Conservation (phyloP, 2,329 filamentous ascomycete genomes). For the Eutypella sp. region DNA sequence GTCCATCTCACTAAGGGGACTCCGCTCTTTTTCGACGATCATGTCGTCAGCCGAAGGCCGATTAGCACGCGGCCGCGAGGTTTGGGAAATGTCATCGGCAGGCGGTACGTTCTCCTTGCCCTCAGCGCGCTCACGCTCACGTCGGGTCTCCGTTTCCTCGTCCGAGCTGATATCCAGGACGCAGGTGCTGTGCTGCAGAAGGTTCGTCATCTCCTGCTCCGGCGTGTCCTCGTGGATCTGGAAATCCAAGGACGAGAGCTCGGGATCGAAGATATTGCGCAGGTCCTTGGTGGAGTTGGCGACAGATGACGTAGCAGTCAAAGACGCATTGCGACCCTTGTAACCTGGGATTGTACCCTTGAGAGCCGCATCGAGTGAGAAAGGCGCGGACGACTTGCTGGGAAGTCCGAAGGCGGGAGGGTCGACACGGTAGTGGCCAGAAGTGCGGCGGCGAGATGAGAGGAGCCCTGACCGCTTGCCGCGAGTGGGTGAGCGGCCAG, state of each 20-base stretch:
- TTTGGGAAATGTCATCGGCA: conserved; percentile 57
- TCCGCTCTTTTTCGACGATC: conserved; percentile 58
- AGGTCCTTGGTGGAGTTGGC: conserved; percentile 25
- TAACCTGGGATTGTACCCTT: conserved; percentile 68
- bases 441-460: conserved; percentile 60
- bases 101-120: conserved; percentile 93
- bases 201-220: conserved; percentile 85
- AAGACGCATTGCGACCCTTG: conserved; percentile 35
- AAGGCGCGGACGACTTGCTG: conserved; percentile 54
- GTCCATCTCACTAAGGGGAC: conserved; percentile 63
- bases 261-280: conserved; percentile 35
- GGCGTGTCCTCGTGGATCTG: conserved; percentile 90
- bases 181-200: conserved; percentile 86
- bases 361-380: conserved; percentile 80
- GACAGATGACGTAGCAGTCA: conserved; percentile 20
- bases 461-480: conserved; percentile 64
- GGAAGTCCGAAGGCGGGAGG: conserved; percentile 56
- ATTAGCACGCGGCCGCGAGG: conserved; percentile 34
- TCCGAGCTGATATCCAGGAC: conserved; percentile 86
- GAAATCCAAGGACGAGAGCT: conserved; percentile 73
- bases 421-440: conserved; percentile 65
- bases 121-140: conserved; percentile 48
- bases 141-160: conserved; percentile 62
- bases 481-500: conserved; percentile 74
- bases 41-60: conserved; percentile 37